phyloP scores from a whole-genome alignment of 1,139 yeast genomes.

The Taiozyma onychis region DNA sequence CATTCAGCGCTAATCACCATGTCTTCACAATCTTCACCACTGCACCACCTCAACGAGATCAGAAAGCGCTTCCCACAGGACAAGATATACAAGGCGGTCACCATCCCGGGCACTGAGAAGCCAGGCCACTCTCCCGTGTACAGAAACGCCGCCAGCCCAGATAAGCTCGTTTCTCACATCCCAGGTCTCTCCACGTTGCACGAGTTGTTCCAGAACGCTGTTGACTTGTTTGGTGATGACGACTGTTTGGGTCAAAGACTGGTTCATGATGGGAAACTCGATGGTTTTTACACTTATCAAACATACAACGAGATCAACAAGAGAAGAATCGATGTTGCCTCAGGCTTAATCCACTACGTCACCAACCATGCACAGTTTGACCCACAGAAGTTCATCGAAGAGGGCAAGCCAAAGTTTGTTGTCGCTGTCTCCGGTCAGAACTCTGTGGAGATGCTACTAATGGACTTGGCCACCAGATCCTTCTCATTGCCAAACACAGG shows the following conservation, averaged over 20 bases:
- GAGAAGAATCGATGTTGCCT: conserved; percentile 37
- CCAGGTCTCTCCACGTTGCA: conserved; percentile 37
- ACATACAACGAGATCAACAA: conserved; percentile 29
- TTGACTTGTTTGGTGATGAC: conserved; percentile 22
- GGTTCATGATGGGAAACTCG: conserved; percentile 35
- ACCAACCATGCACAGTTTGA: conserved; percentile 18
- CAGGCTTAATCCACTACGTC: conserved; percentile 41
- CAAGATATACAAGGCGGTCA: conserved; percentile 37
- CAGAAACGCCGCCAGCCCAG: conserved; percentile 35
- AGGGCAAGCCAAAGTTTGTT: conserved; percentile 15
- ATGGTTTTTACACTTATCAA: conserved; percentile 34
- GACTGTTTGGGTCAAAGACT: conserved; percentile 37
- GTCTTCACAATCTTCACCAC: neutral
- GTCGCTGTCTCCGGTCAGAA: conserved; percentile 19
- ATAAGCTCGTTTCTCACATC: conserved; percentile 31
- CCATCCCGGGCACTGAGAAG: conserved; percentile 38
- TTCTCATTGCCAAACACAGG: conserved; percentile 36
- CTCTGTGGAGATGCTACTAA: conserved; percentile 21
- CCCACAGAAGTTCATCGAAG: neutral
- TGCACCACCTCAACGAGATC: conserved; percentile 7
- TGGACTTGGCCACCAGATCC: conserved; percentile 35
- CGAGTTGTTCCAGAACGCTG: conserved; percentile 33
- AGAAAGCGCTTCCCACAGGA: conserved; percentile 34
- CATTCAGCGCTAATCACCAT: neutral
- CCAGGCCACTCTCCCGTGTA: conserved; percentile 26